These are phyloP conservation scores for Hypocreales sp. DNA, from an alignment of 2,329 filamentous ascomycete species.

Conservation along the genomic window DNA sequence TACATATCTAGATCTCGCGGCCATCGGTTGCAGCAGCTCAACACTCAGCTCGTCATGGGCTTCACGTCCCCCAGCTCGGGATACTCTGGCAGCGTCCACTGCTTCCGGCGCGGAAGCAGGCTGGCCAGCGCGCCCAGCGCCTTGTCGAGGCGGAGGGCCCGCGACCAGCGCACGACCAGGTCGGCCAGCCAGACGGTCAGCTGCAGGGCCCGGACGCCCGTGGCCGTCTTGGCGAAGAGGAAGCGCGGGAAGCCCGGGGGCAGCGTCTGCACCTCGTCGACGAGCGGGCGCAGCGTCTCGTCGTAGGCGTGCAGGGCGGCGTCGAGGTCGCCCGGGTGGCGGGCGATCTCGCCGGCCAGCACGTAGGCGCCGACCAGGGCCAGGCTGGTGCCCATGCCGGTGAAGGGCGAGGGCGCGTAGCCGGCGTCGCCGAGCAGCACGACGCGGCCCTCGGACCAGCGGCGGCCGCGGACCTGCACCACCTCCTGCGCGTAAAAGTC, in stretches of 20 bases:
- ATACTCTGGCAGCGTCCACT: slow-evolving; percentile 2
- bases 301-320: slow-evolving; percentile 24
- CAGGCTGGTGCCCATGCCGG: slow-evolving; percentile 31
- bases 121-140: background rate
- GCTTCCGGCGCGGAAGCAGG: background rate
- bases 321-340: slow-evolving; percentile 7
- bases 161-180: background rate
- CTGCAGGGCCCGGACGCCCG: slow-evolving; percentile 12
- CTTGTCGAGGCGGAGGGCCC: background rate
- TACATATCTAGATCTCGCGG: no score
- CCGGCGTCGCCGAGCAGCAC: slow-evolving; percentile 33
- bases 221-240: slow-evolving; percentile 11
- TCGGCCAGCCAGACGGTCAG: background rate
- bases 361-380: slow-evolving; percentile 32
- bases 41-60: no score
- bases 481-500: slow-evolving; percentile 29
- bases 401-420: slow-evolving; percentile 27
- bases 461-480: slow-evolving; percentile 23
- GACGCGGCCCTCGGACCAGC: slow-evolving; percentile 20
- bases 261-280: slow-evolving; percentile 21
- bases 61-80: background rate
- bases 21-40: no score
- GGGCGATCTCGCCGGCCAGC: slow-evolving; percentile 29
- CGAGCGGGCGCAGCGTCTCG: slow-evolving; percentile 20
- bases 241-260: slow-evolving; percentile 11